Conservation (phyloP, 257 asterid genomes). For the Solanum appendiculatum region DNA sequence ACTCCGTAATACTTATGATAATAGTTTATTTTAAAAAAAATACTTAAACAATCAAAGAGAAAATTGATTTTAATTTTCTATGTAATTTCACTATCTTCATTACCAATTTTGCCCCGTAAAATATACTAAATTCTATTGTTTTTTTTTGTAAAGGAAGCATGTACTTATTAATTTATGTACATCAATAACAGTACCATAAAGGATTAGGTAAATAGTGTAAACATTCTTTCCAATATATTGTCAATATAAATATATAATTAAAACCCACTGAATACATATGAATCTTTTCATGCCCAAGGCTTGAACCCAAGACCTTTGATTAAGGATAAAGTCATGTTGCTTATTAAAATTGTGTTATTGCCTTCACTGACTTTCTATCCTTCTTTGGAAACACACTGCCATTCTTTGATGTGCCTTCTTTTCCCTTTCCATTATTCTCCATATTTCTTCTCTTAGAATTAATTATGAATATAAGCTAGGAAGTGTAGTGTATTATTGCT, state of each 20-base stretch:
- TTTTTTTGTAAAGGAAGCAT: background rate
- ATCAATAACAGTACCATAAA: too few relatives aligned
- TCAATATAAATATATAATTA: too few relatives aligned
- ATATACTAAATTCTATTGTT: background rate
- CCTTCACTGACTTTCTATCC: background rate
- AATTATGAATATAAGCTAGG: background rate
- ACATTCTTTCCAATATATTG: background rate
- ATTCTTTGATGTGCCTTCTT: background rate
- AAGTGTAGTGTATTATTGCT: background rate
- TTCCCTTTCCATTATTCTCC: background rate
- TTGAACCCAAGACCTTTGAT: too few relatives aligned
- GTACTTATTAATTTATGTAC: too few relatives aligned
- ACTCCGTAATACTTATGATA: background rate
- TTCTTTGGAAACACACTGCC: background rate
- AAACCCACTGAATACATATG: too few relatives aligned
- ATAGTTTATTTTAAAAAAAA: background rate
- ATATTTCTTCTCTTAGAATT: too few relatives aligned
- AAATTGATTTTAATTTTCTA: background rate
- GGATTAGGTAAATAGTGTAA: background rate
- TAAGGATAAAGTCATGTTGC: too few relatives aligned
- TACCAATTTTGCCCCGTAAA: background rate
- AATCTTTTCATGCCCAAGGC: too few relatives aligned
- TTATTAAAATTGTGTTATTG: too few relatives aligned
- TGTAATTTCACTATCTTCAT: background rate
- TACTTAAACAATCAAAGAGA: background rate